Base-by-base conservation (phyloP, 352 stramenopile species). In the Globisporangium canariense region DNA sequence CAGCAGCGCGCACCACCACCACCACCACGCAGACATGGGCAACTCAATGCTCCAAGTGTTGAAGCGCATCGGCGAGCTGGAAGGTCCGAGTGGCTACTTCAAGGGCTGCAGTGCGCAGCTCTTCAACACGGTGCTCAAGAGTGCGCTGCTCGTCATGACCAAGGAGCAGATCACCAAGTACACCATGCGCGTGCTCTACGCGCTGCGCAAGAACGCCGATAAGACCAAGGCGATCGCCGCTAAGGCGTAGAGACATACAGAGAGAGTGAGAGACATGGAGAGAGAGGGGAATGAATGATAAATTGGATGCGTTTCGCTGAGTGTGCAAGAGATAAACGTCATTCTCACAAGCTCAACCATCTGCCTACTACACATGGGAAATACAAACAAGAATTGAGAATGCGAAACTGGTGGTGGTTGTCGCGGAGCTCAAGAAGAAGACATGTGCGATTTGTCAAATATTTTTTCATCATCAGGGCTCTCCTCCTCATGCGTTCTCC, bases 81-180 rank as follows among this genome's bases (percentile, higher is more conserved):
- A 91, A 69, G 84, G 84, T 0, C 71, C 74, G 5, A 45, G 60
- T 2, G 82, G 82, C 8, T 88, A 88, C 66, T 93, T 89, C 60
- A 89, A 90, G 61, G 84, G 84, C 64, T 93, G 84, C 66, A 88
- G 79, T 16, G 82, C 82, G 25, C 84, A 93, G 65, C 73, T 93
- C 10, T 86, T 93, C 49, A 93, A 91, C 69, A 93, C 84, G 38
- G 84, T 93, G 38, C 66, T 93, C 49, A 93, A 93, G 70, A 93
- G 84, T 65, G 84, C 84, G 55, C 64, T 93, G 60, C 61, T 93
- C 60, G 75, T 93, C 20, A 93, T 93, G 84, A 91, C 82, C 28
- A 91, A 93, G 69, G 84, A 93, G 67, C 79, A 93, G 65, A 93
- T 93, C 66, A 83, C 78, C 52, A 83, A 77, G 69, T 78, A 88